phyloP scores from a whole-genome alignment of 108 stramenopile genomes.

The Epipyxis sp. region DNA sequence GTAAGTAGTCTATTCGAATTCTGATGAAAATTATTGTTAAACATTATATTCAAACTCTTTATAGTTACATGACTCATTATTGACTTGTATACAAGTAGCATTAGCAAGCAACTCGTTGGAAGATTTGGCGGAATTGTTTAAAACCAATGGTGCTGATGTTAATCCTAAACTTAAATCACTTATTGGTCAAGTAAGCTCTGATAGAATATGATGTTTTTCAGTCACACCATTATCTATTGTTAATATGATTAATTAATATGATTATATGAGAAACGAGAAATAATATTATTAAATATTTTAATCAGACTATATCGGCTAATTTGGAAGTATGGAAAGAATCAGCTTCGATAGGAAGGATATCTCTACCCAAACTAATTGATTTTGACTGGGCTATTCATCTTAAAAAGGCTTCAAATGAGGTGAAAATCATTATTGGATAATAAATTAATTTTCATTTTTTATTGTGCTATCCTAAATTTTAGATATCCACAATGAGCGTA shows the following conservation, averaged over 20 bases:
- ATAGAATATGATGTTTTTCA: neutral
- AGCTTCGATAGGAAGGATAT: neutral
- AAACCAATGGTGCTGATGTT: neutral
- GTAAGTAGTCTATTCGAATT: too few relatives aligned
- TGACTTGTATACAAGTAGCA: neutral
- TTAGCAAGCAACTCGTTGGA: neutral
- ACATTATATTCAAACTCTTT: too few relatives aligned
- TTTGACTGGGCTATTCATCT: slow-evolving; percentile 14
- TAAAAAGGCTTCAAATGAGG: slow-evolving; percentile 4
- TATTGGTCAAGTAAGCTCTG: neutral
- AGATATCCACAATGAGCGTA: neutral
- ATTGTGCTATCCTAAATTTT: neutral
- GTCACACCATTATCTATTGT: too few relatives aligned
- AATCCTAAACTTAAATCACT: slow-evolving; percentile 9
- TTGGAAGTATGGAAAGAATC: slow-evolving; percentile 9
- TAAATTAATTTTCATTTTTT: neutral
- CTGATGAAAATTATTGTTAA: too few relatives aligned
- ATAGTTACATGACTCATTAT: neutral
- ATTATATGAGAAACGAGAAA: too few relatives aligned
- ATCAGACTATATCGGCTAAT: neutral
- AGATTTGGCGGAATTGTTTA: neutral
- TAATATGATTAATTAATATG: too few relatives aligned
- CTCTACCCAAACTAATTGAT: neutral
- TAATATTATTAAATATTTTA: neutral
- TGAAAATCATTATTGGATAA: neutral